These are phyloP conservation scores for Brassica carinata DNA, from an alignment of 345 rosid genomes.

Conservation along the genomic window DNA sequence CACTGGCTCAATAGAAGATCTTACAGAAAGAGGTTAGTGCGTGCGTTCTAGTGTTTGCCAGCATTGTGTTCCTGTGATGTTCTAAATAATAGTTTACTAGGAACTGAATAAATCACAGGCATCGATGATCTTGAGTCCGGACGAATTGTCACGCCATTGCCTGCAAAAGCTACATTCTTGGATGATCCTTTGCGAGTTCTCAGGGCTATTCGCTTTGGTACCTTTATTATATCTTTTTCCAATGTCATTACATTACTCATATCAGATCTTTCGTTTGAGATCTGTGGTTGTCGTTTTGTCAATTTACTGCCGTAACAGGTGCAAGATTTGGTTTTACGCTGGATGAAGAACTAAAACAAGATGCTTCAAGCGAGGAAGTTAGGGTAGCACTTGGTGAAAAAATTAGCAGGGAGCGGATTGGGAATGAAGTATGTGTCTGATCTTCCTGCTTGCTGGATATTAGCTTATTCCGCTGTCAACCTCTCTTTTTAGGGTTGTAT, in stretches of 20 bases:
- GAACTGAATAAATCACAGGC: constrained; percentile 46
- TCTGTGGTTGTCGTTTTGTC: neutral
- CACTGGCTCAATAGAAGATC: constrained; percentile 72
- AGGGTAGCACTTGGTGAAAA: constrained; percentile 80
- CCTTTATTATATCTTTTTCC: neutral
- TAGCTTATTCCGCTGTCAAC: neutral
- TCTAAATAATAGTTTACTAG: neutral
- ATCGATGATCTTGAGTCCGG: constrained; percentile 77
- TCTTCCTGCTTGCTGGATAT: neutral
- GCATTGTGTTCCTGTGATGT: constrained; percentile 4
- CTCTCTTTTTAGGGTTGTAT: neutral
- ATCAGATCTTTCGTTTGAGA: neutral
- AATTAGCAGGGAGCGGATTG: constrained; percentile 90
- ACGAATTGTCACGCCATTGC: constrained; percentile 82
- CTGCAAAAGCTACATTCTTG: constrained; percentile 79
- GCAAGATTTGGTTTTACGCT: constrained; percentile 26
- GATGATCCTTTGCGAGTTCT: constrained; percentile 97
- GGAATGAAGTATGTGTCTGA: constrained; percentile 69
- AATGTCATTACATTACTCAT: neutral
- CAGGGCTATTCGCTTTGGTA: constrained; percentile 76
- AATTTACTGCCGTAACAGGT: neutral
- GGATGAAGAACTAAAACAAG: constrained; percentile 74
- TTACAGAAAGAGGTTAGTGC: constrained; percentile 78
- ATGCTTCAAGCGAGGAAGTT: constrained; percentile 77
- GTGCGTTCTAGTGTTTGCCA: constrained; percentile 2